Evolutionary conservation across 306 rosid genomes (phyloP).

Genomic region (Alnus rubra): DNA sequence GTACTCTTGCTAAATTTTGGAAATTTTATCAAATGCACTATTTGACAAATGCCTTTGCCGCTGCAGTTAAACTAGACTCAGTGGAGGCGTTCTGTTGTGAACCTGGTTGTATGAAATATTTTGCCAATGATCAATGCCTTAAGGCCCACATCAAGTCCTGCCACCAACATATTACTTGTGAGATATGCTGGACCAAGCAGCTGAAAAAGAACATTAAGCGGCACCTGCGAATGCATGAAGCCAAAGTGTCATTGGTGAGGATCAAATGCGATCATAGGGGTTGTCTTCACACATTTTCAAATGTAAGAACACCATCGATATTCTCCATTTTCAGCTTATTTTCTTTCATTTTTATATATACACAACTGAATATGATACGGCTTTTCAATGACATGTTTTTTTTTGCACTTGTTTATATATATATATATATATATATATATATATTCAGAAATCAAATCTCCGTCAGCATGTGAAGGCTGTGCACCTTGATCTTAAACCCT

Average conservation of each 20-base stretch:
- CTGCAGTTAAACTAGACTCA: conserved; percentile 68
- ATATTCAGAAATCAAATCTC: conserved; percentile 73
- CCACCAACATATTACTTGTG: conserved; percentile 64
- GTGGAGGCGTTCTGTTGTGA: conserved; percentile 67
- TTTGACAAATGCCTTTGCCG: conserved; percentile 13
- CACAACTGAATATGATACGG: not conserved
- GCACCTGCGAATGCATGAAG: conserved; percentile 63
- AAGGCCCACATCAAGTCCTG: conserved; percentile 61
- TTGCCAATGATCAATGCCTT: conserved; percentile 62
- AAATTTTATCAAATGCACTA: not conserved
- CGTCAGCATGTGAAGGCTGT: conserved; percentile 68
- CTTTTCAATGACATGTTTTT: not conserved
- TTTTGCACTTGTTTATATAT: not conserved
- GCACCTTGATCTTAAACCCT: conserved; percentile 62
- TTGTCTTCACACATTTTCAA: conserved; percentile 59
- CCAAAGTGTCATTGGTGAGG: conserved; percentile 16
- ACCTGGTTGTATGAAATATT: conserved; percentile 69
- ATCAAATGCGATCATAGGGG: conserved; percentile 54
- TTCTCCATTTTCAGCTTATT: not conserved
- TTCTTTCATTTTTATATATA: not conserved
- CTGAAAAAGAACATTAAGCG: conserved; percentile 76
- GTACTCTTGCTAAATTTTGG: not conserved
- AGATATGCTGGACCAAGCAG: conserved; percentile 60
- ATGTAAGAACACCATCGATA: conserved; percentile 36
- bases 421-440: not conserved